Conservation (phyloP, 148 eudicot species). For the Camellia granthamiana region DNA sequence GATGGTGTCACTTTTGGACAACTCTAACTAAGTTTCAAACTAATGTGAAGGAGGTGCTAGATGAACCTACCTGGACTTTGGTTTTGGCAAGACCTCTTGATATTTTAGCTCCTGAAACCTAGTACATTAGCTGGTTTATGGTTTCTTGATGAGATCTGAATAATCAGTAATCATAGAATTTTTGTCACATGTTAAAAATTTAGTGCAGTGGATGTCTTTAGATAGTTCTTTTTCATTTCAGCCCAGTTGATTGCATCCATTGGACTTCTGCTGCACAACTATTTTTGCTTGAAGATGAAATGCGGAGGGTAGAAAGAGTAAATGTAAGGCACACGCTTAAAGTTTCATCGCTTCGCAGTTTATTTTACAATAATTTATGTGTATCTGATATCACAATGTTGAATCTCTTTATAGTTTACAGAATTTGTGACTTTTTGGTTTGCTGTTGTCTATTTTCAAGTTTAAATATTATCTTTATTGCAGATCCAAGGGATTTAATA, state of each 20-base stretch:
- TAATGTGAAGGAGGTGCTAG: no score
- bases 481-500: no score
- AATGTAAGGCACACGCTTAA: constrained; percentile 55
- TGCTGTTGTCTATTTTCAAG: background rate
- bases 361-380: background rate
- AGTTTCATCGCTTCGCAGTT: background rate
- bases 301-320: constrained; percentile 95
- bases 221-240: constrained; percentile 34
- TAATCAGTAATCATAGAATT: background rate
- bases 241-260: constrained; percentile 98
- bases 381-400: background rate
- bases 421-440: background rate
- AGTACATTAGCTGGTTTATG: background rate
- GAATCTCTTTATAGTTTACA: background rate
- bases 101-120: background rate
- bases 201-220: background rate
- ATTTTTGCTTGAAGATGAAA: constrained; percentile 96
- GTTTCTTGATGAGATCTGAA: background rate
- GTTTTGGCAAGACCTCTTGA: background rate
- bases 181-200: background rate
- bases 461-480: background rate
- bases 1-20: no score
- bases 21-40: no score
- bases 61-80: no score
- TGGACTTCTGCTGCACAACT: constrained; percentile 96